phyloP scores from a whole-genome alignment of 257 asterid species.

The Jacaranda copaia region DNA sequence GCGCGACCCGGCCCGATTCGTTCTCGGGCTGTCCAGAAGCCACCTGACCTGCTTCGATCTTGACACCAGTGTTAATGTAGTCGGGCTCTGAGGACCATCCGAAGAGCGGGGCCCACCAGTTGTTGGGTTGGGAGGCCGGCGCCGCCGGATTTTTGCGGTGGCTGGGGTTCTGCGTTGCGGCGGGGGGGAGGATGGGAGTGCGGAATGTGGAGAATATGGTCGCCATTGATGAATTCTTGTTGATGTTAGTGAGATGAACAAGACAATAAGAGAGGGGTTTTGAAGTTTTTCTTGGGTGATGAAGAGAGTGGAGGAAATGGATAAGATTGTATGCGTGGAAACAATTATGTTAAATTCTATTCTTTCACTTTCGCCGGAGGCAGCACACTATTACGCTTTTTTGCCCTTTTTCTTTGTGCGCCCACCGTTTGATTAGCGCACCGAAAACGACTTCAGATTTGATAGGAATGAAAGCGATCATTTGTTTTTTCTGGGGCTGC shows the following conservation, averaged over 20 bases:
- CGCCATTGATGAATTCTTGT: conserved; percentile 30
- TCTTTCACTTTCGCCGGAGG: neutral
- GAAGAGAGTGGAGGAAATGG: conserved; percentile 17
- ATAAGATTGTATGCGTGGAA: conserved; percentile 31
- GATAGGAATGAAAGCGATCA: neutral
- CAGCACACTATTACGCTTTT: neutral
- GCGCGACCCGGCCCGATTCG: conserved; percentile 34
- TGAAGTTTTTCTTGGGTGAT: no score
- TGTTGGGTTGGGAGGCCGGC: conserved; percentile 26
- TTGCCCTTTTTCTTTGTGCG: neutral
- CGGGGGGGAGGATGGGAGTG: conserved; percentile 32
- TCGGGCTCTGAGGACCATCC: conserved; percentile 60
- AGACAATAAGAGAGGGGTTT: neutral
- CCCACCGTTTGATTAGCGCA: neutral
- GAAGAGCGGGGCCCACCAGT: conserved; percentile 60
- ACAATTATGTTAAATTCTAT: neutral
- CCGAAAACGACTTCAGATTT: neutral
- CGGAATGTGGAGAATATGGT: conserved; percentile 22
- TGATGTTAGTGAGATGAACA: conserved; percentile 2
- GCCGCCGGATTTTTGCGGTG: conserved; percentile 1
- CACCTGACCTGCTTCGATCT: conserved; percentile 23
- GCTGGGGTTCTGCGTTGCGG: conserved; percentile 30
- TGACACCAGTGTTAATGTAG: conserved; percentile 37
- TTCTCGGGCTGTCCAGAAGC: neutral
- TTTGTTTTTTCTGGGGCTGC: no score